Percentiles rank a stretch among this genome's conserved stretches.
Conservation (phyloP, 106 monocot species). For the Acorus calamus region DNA sequence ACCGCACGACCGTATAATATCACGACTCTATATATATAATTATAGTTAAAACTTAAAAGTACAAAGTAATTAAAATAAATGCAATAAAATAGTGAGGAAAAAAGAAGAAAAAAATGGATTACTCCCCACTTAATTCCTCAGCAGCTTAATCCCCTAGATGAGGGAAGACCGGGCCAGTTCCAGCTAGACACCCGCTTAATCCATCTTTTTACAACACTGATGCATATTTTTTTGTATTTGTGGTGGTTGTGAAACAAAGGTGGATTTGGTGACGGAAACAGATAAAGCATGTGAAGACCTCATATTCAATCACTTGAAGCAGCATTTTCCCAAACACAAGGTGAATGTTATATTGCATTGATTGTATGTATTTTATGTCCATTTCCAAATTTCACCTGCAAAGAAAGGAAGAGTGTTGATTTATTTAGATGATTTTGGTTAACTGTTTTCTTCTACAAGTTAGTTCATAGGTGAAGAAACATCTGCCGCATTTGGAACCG, state of each 20-base stretch:
- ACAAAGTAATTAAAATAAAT: no score
- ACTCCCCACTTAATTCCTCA: no score
- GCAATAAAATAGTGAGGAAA: no score
- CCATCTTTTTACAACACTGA: neutral
- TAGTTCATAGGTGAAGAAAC: slow-evolving; percentile 96
- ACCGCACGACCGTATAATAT: no score
- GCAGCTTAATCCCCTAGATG: no score
- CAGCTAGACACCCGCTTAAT: neutral
- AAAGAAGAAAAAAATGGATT: no score
- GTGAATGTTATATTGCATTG: slow-evolving; percentile 15
- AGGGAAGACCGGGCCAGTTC: neutral
- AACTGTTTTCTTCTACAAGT: neutral
- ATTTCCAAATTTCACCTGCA: no score
- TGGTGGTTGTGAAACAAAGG: slow-evolving; percentile 26
- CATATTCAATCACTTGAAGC: slow-evolving; percentile 75
- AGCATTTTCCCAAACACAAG: slow-evolving; percentile 78
- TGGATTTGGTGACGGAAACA: slow-evolving; percentile 98
- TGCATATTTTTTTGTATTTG: neutral
- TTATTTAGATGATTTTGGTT: neutral
- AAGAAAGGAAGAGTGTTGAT: neutral
- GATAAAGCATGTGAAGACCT: slow-evolving; percentile 87
- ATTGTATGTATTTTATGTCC: no score
- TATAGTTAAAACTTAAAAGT: no score
- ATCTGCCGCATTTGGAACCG: slow-evolving; percentile 61
- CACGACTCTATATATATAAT: no score